Evolutionary conservation across 768 basidiomycete genomes (phyloP).

Genomic region (Gloeophyllum trabeum): DNA sequence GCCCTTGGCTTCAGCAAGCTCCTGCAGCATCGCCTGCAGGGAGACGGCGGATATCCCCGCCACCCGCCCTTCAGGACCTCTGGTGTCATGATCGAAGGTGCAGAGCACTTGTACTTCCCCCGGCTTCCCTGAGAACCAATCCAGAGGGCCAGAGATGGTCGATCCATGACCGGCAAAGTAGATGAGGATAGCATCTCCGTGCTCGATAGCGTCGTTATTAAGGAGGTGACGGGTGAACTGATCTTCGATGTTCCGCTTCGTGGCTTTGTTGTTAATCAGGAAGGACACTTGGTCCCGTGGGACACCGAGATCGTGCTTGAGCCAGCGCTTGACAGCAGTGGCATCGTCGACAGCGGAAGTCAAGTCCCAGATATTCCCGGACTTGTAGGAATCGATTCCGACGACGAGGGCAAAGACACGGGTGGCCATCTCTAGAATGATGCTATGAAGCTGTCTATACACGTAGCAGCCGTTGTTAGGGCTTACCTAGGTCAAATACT

Average conservation of each 20-base stretch:
- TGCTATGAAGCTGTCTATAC: too few species aligned
- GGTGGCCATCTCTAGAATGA: too few species aligned
- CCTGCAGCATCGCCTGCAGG: conserved; percentile 45
- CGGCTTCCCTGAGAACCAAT: conserved; percentile 40
- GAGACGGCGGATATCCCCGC: conserved; percentile 63
- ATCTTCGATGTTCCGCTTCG: conserved; percentile 50
- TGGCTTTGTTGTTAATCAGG: conserved; percentile 47
- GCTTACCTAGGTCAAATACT: too few species aligned
- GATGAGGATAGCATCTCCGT: conserved; percentile 53
- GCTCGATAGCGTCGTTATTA: conserved; percentile 46
- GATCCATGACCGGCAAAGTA: conserved; percentile 74
- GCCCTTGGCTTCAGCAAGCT: conserved; percentile 46
- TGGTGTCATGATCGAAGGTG: conserved; percentile 55
- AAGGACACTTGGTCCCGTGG: conserved; percentile 45
- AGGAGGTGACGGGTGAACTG: conserved; percentile 49
- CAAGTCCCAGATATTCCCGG: conserved; percentile 48
- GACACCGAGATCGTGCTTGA: conserved; percentile 43
- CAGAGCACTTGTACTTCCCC: conserved; percentile 46
- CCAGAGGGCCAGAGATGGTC: conserved; percentile 39
- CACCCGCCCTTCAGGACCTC: conserved; percentile 30
- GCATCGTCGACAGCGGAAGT: conserved; percentile 59
- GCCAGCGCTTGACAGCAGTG: conserved; percentile 43
- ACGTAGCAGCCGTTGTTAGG: too few species aligned
- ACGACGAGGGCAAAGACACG: conserved; percentile 57
- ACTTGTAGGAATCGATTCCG: conserved; percentile 62